Evolutionary conservation across 345 rosid genomes (phyloP).

Genomic region (Acer negundo): DNA sequence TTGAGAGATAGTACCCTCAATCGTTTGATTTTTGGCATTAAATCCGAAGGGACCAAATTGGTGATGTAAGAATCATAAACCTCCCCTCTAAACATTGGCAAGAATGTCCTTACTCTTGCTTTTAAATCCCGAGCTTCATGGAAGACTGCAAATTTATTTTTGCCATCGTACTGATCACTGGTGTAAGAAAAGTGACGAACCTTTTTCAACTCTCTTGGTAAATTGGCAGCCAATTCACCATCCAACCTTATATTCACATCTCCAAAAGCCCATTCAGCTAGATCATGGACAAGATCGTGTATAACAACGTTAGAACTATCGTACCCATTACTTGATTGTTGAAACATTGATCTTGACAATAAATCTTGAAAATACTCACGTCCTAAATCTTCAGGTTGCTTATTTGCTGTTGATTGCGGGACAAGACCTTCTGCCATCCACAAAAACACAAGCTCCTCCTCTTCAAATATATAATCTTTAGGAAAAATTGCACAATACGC

Average conservation of each 20-base stretch:
- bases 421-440: slow-evolving; percentile 35
- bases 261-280: not conserved
- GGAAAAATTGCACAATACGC: slow-evolving; percentile 19
- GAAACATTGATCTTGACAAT: slow-evolving; percentile 15
- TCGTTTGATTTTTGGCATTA: not conserved
- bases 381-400: not conserved
- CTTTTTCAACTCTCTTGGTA: not conserved
- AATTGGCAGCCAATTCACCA: not conserved
- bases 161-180: not conserved
- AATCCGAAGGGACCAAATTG: too few relatives aligned
- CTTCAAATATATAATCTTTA: not conserved
- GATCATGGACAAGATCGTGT: slow-evolving; percentile 24
- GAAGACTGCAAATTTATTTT: not conserved
- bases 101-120: not conserved
- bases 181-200: not conserved
- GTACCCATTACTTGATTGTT: not conserved
- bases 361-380: slow-evolving; percentile 7
- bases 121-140: not conserved
- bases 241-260: not conserved
- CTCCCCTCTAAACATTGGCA: too few relatives aligned
- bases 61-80: too few relatives aligned
- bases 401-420: not conserved
- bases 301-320: not conserved
- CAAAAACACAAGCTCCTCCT: not conserved
- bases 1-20: not conserved